These are phyloP conservation scores for Fomes fomentarius DNA, from an alignment of 1,284 basidiomycete species.

Conservation along the genomic window DNA sequence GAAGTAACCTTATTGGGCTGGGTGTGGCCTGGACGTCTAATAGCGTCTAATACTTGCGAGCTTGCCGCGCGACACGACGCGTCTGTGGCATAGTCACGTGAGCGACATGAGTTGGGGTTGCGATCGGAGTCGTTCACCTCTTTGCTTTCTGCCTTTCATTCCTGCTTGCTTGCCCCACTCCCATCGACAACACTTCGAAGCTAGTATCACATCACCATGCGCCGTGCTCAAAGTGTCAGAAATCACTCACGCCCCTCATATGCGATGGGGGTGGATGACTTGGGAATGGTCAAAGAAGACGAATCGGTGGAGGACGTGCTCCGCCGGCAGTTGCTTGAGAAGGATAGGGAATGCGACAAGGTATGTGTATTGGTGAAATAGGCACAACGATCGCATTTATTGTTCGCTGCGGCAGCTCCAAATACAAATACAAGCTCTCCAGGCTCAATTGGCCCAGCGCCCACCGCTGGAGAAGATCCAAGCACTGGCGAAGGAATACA, in stretches of 20 bases:
- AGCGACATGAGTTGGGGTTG: conserved; percentile 9
- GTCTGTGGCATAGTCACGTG: conserved; percentile 23
- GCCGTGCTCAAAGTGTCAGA: conserved; percentile 43
- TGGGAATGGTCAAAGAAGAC: conserved; percentile 63
- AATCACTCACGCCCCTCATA: conserved; percentile 54
- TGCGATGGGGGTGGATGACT: conserved; percentile 52
- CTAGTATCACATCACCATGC: conserved; percentile 26
- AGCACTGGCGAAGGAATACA: conserved; percentile 67
- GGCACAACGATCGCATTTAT: background rate
- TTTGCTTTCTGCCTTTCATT: background rate
- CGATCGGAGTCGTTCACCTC: background rate
- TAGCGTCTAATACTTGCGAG: no score
- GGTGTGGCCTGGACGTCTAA: no score
- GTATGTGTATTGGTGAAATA: conserved; percentile 35
- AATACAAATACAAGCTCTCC: conserved; percentile 59
- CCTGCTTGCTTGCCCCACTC: background rate
- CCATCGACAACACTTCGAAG: no score
- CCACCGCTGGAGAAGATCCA: conserved; percentile 68
- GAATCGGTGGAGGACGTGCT: conserved; percentile 64
- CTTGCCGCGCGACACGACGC: conserved; percentile 12
- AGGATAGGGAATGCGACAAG: conserved; percentile 72
- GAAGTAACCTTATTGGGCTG: no score
- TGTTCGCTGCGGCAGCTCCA: conserved; percentile 42
- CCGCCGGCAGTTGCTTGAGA: conserved; percentile 66
- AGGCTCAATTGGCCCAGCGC: conserved; percentile 62